Base-by-base conservation (phyloP, 2,329 filamentous ascomycete genomes). In the Pleomassaria siparia region DNA sequence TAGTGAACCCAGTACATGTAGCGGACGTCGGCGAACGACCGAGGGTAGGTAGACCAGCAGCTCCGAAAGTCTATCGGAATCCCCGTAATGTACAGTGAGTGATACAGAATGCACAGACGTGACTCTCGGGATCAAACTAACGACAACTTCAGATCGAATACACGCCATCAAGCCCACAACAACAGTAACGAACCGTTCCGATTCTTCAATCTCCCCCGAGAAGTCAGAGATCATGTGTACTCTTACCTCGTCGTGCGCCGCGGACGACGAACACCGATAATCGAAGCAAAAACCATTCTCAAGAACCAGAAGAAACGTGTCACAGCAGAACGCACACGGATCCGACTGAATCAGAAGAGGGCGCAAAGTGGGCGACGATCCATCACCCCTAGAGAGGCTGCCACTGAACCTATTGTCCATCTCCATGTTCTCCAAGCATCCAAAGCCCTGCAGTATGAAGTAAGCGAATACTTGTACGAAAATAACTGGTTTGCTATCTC, bases 181-280 rank as follows among this genome's bases (percentile, higher is more conserved):
- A 3, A 11, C 29, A 39, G 16, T 22, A 11, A 6, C 12, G 45
- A 47, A 35, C 57, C 63, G 12, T 67, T 67, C 36, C 60, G 54
- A 28, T 64, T 67, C 36, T 58, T 61, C 29, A 44, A 58, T 22
- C 47, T 66, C 8, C 64, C 63, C 15, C 52, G 57, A 46, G 63
- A 67, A 41, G 45, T 67, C 11, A 51, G 64, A 11, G 62, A 66
- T 46, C 58, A 65, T 33, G 53, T 67, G 20, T 63, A 66, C 47
- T 58, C 59, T 0, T 58, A 61, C 36, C 51, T 67, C 1, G 62
- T 66, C 2, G 54, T 62, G 13, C 54, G 50, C 11, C 54, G 43
- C 5, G 51, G 51, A 18, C 42, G 35, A 18, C 50, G 43, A 15
- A 46, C 29, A 3, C 49, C 60, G 10, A 55, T 63, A 0, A 43